Base-by-base conservation (phyloP, 352 stramenopile genomes). In the Phytophthora tentaculata region DNA sequence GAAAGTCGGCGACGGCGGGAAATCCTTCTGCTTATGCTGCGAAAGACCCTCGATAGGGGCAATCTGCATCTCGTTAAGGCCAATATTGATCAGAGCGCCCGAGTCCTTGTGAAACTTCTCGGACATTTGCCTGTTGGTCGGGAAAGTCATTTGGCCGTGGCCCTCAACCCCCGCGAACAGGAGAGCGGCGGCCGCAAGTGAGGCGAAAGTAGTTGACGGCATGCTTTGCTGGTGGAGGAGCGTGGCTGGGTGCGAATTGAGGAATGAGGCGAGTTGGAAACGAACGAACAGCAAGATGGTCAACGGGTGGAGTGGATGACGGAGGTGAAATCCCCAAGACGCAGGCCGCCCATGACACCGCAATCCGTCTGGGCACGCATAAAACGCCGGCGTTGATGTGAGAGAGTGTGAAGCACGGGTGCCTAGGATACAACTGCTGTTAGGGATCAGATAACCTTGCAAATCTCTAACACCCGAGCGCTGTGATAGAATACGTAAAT, bases 31-130 rank as follows among this genome's bases (percentile, higher is more conserved):
- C 41, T 65, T 74, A 61, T 69, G 61, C 20, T 69, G 51, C 14
- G 48, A 49, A 20, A 83, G 66, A 41, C 58, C 50, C 37, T 80
- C 68, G 7, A 83, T 56, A 0, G 75, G 75, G 0, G 68, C 75
- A 35, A 72, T 74, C 56, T 73, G 61, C 9, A 81, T 22, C 50
- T 81, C 67, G 5, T 64, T 62, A 19, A 70, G 35, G 26, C 71
- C 71, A 26, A 77, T 74, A 51, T 77, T 74, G 22, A 67, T 70
- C 26, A 83, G 56, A 22, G 60, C 76, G 7, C 73, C 72, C 16
- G 43, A 60, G 62, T 72, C 54, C 22, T 67, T 63, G 50, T 60
- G 72, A 62, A 58, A 83, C 28, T 60, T 53, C 3, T 60, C 59
- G n/a, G 69, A 77, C 54, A 80, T 69, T 24, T 54, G 49, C 4